Conservation (phyloP, 768 basidiomycete genomes). For the Russula sp. region DNA sequence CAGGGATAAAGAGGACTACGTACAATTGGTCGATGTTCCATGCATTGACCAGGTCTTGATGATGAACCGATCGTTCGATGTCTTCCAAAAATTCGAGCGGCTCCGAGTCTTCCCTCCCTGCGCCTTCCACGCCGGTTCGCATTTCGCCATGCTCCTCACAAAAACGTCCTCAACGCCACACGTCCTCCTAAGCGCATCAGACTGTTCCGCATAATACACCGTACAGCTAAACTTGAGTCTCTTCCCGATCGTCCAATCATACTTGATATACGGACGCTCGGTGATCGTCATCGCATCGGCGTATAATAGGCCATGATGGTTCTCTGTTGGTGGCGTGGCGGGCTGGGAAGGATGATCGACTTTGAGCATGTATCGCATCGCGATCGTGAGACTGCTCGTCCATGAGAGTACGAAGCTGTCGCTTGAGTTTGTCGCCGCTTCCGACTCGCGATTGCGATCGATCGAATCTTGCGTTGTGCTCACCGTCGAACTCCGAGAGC, state of each 20-base stretch:
- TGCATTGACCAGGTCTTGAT: conserved; percentile 84
- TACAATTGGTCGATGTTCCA: conserved; percentile 86
- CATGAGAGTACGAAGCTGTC: conserved; percentile 41
- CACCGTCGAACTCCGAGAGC: conserved; percentile 21
- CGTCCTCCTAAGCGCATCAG: conserved; percentile 56
- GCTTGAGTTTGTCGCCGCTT: conserved; percentile 6
- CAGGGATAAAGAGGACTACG: conserved; percentile 34
- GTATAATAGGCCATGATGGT: conserved; percentile 51
- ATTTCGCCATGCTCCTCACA: conserved; percentile 52
- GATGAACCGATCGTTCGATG: conserved; percentile 69
- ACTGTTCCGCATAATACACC: conserved; percentile 79
- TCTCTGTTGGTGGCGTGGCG: conserved; percentile 37
- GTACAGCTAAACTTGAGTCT: conserved; percentile 76
- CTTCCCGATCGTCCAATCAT: conserved; percentile 75
- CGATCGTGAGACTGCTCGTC: conserved; percentile 53
- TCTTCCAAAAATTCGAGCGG: conserved; percentile 83
- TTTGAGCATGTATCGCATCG: conserved; percentile 58
- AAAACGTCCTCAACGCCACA: conserved; percentile 64
- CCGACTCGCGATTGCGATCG: conserved; percentile 1
- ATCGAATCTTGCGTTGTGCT: conserved; percentile 17
- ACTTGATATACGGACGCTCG: conserved; percentile 78
- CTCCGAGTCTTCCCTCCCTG: conserved; percentile 81
- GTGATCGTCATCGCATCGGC: conserved; percentile 47
- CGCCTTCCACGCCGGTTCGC: conserved; percentile 68
- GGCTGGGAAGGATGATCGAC: conserved; percentile 38